Conservation (phyloP, 441 rosid genomes). For the Eugenia klotzschiana region DNA sequence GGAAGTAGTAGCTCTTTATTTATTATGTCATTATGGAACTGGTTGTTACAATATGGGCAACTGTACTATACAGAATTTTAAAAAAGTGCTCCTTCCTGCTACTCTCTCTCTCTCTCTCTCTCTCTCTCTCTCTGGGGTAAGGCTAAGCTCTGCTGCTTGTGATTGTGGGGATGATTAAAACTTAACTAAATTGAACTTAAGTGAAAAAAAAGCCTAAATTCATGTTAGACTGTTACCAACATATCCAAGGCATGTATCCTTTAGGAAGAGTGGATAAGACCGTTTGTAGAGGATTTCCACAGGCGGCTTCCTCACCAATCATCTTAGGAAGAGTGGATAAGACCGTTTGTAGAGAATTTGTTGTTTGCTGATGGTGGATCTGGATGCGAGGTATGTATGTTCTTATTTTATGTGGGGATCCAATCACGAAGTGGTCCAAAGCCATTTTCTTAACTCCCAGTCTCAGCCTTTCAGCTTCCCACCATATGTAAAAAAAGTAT, state of each 20-base stretch:
- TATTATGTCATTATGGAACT: background rate
- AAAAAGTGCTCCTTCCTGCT: background rate
- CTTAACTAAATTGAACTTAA: background rate
- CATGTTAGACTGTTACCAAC: background rate
- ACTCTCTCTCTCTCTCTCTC: background rate
- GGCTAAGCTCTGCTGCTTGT: background rate
- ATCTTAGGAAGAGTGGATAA: background rate
- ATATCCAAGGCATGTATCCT: background rate
- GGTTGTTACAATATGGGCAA: background rate
- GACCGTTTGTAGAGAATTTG: background rate
- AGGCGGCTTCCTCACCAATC: background rate
- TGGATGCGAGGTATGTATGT: background rate
- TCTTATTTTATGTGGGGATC: background rate
- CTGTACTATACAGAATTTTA: background rate
- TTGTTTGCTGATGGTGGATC: background rate
- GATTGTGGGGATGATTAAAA: background rate
- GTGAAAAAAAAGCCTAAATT: background rate
- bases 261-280: background rate
- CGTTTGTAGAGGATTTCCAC: background rate
- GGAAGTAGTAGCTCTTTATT: background rate
- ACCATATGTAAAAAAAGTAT: background rate
- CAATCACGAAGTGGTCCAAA: background rate
- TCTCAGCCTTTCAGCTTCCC: background rate
- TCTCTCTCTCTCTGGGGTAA: background rate
- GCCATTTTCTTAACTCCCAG: background rate